Evolutionary conservation across 129 eudicot genomes (phyloP), one percentile per base, ranked within the genome.

Genomic region (Centella asiatica): DNA sequence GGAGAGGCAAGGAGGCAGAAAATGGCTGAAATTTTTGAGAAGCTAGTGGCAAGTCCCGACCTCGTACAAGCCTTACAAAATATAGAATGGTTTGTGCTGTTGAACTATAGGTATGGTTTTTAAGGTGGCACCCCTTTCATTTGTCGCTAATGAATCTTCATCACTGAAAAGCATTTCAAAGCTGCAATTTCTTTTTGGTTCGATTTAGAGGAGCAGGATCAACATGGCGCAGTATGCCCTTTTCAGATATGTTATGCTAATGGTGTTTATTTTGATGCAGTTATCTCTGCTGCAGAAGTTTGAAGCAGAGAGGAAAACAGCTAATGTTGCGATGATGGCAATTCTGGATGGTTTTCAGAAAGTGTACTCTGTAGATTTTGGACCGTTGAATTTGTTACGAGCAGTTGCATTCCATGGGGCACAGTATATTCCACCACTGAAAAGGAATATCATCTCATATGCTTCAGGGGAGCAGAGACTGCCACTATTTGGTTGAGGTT

Each of bases 321-420:
- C 92, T 4, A 93, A 93, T 62, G 57, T 78, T 33, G 49, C 94
- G 9, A 77, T 93, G 96, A 86, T 86, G 89, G 90, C 99, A n/a
- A 78, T 88, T 31, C 71, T 93, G 33, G 99, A 93, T 72, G 95
- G 99, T 66, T 73, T 93, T 47, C 99, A 93, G 70, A 93, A 85
- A 77, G 99, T 88, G 0, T 93, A 93, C 57, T 87, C 95, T 0
- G 76, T 87, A 36, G 99, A 93, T 73, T 78, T 87, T 70, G 92
- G 86, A 42, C 99, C 99, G 0, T 51, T 93, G 31, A 93, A 87
- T 53, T 69, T 75, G 26, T 50, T 93, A 60, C 76, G 99, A 46
- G 90, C 90, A 64, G 90, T 88, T 61, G 99, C 99, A 18, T 78
- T 92, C 40, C 77, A 82, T 34, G 95, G 88, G 55, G 96, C 90